Base-by-base conservation (phyloP, 345 rosid genomes). In the Heritiera fomes region DNA sequence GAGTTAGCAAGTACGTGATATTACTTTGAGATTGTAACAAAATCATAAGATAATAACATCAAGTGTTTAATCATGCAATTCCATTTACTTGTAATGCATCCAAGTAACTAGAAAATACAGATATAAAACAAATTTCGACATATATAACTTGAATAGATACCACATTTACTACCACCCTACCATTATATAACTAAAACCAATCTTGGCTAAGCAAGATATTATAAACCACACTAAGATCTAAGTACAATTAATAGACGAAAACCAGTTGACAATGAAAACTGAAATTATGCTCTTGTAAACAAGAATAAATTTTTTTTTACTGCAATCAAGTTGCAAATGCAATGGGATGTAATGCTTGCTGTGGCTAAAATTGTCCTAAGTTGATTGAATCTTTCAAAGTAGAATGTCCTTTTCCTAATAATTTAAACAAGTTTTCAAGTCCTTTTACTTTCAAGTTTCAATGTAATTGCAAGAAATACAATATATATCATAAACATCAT, bases 31-130 rank as follows among this genome's bases (percentile, higher is more conserved):
- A 89, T 71, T 15, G 89, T 81, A 65, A 87, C 59, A 76, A 86
- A 78, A 78, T 84, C 83, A 84, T 85, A 90, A 59, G 90, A 85
- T 83, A 82, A 79, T 63, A 92, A 87, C 83, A 85, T 86, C 80
- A 93, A 77, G 81, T 78, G 88, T 80, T 90, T 89, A 65, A 94
- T 80, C 63, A 91, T 46, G 47, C 50, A 30, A 70, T 76, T 85
- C 98, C 97, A 94, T 83, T 85, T 87, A 69, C 83, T 86, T 60
- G 84, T 73, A 71, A 88, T 63, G 76, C 91, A 88, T 79, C 98
- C 98, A 64, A 91, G 80, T 82, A 94, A 86, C 50, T 13, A 18
- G 30, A 75, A 14, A 17, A 73, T 49, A 40, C 34, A 34, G 11
- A 38, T 5, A 49, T 38, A 56, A 73, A 28, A 55, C 41, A 56